These are phyloP conservation scores for Bothriochloa decipiens DNA, from an alignment of 176 grass and related monocot genomes.

Conservation along the genomic window DNA sequence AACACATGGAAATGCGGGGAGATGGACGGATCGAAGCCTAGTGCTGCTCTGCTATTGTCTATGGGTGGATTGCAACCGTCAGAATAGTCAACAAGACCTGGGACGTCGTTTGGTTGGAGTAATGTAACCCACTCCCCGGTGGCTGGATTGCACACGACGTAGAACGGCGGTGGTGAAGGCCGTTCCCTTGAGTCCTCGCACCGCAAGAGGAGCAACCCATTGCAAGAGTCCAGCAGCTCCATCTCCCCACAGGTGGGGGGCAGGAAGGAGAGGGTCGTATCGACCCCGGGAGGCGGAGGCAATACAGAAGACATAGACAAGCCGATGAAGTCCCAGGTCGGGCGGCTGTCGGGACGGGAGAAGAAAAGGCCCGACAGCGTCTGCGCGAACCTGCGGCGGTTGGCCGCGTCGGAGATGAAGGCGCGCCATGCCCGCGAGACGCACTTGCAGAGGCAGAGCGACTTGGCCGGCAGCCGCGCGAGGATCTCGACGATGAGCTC, in stretches of 20 bases:
- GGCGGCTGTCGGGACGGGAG: background rate
- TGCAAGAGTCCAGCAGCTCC: background rate
- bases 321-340: background rate
- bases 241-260: background rate
- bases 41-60: background rate
- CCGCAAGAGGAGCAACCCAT: conserved; percentile 12
- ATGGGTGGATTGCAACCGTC: no score
- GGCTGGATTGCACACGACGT: background rate
- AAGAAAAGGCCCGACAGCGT: background rate
- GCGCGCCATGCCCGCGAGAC: conserved; percentile 16
- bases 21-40: background rate
- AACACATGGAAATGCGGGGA: conserved; percentile 13
- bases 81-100: no score
- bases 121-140: conserved; percentile 9
- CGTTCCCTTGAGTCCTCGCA: background rate
- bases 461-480: background rate
- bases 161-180: no score
- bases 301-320: background rate
- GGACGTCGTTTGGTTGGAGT: background rate
- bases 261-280: background rate
- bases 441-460: conserved; percentile 21
- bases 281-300: background rate
- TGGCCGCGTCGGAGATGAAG: background rate
- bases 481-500: conserved; percentile 14
- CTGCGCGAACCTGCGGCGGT: background rate